Percentiles rank a stretch among this genome's conserved stretches.
Evolutionary conservation across 1,139 yeast species (phyloP).

Genomic region (Debaryomyces fabryi): DNA sequence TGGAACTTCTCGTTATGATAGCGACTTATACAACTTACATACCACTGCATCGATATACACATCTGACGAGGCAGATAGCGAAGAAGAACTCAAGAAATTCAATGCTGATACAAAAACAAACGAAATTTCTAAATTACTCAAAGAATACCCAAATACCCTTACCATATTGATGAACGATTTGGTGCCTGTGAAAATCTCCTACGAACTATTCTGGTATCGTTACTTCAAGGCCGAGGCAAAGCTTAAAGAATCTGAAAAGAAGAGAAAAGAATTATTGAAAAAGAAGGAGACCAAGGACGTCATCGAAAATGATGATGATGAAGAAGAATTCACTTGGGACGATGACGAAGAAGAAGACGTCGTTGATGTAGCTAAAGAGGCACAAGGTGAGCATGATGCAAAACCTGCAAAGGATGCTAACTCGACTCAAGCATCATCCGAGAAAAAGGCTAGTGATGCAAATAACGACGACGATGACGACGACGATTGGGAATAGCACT

Average conservation of each 20-base stretch:
- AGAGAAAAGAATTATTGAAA: conserved; percentile 62
- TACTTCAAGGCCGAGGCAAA: conserved; percentile 62
- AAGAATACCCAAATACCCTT: conserved; percentile 52
- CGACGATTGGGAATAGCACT: conserved; percentile 58
- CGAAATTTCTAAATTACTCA: conserved; percentile 53
- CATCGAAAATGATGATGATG: conserved; percentile 45
- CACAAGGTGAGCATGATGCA: background rate
- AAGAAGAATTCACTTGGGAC: conserved; percentile 58
- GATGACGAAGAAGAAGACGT: conserved; percentile 58
- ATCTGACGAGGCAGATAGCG: conserved; percentile 20
- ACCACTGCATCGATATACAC: conserved; percentile 28
- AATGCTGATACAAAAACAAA: conserved; percentile 54
- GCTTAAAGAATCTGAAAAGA: conserved; percentile 64
- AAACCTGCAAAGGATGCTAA: background rate
- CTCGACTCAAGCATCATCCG: background rate
- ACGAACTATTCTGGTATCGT: conserved; percentile 72
- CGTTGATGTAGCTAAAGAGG: conserved; percentile 20
- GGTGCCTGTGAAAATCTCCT: conserved; percentile 66
- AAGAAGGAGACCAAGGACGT: conserved; percentile 36
- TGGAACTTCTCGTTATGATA: conserved; percentile 45
- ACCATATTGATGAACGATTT: conserved; percentile 59
- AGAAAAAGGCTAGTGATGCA: background rate
- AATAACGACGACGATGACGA: conserved; percentile 41
- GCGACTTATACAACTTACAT: conserved; percentile 45
- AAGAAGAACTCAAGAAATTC: conserved; percentile 28